Evolutionary conservation across 495 filamentous ascomycete genomes (phyloP), one percentile per base, ranked within the genome.

Genomic region (Cryomyces antarcticus): DNA sequence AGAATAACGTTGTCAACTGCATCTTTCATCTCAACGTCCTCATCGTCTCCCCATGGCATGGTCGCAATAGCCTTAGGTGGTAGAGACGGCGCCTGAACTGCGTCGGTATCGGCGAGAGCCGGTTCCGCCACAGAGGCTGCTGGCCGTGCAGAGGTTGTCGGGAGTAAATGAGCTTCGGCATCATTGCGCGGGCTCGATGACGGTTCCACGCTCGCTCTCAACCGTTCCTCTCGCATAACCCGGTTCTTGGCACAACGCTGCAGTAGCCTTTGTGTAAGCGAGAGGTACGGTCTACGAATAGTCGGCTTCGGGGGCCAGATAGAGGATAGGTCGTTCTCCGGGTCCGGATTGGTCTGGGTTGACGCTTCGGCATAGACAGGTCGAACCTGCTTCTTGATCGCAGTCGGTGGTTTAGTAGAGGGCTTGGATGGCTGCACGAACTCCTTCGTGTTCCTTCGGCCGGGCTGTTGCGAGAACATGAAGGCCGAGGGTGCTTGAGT

Each of bases 21-120:
- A 29, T 57, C 52, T 40, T 53, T 51, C 55, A 57, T 57, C 24
- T 57, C 52, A 6, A 57, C 52, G 41, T 57, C 55, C n/a, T 12
- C n/a, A 27, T 27, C 10, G n/a, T 48, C 40, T 28, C 41, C 39
- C 11, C 17, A 28, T 27, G 39, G 29, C 28, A 30, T 38, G 28
- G 38, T 6, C 33, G 1, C 33, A 13, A 36, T 13, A 36, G 33
- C 9, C 17, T 24, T 24, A 36, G 33, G 33, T 36, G 33, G 33
- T 2, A 36, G 9, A 9, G 9, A 9, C 33, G 9, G 33, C 33
- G 33, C 33, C 1, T 2, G 33, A 36, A 3, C 9, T 24, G 17
- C 17, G 17, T 24, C 17, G 17, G 2, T 24, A 24, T 24, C 17
- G 17, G 17, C 17, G 17, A 24, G 17, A 24, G 17, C 17, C 17